These are phyloP conservation scores for Boechera retrofracta DNA, from an alignment of 345 rosid genomes.

Conservation along the genomic window DNA sequence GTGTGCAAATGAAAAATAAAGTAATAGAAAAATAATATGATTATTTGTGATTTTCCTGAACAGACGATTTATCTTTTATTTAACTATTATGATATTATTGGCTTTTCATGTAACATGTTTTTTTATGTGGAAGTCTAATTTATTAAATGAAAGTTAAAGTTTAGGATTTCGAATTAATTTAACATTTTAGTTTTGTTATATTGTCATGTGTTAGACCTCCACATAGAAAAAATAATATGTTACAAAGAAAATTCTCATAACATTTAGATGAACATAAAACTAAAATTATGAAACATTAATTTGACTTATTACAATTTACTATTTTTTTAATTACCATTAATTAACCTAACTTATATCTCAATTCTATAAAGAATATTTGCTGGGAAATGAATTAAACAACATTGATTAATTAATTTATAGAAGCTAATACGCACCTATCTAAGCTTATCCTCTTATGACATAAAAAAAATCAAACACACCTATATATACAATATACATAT, in stretches of 20 bases:
- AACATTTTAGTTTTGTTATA: not conserved
- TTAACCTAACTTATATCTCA: not conserved
- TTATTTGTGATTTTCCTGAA: too few relatives aligned
- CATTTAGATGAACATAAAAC: too few relatives aligned
- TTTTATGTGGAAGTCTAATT: too few relatives aligned
- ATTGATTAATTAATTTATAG: not conserved
- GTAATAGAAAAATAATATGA: too few relatives aligned
- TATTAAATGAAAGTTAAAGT: too few relatives aligned
- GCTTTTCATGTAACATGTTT: too few relatives aligned
- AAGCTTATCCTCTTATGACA: conserved; percentile 57
- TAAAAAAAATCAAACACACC: conserved; percentile 36
- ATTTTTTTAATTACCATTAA: not conserved
- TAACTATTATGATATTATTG: too few relatives aligned
- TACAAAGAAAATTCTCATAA: not conserved
- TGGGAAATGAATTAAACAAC: conserved; percentile 17
- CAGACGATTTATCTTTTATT: too few relatives aligned
- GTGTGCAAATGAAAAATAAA: too few relatives aligned
- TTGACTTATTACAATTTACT: not conserved
- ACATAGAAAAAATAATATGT: not conserved
- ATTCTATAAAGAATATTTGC: conserved; percentile 1
- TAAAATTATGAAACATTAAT: not conserved
- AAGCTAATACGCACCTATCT: conserved; percentile 35
- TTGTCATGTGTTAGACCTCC: not conserved
- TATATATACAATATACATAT: not conserved
- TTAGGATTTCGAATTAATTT: too few relatives aligned